Evolutionary conservation across 306 rosid species (phyloP).

Genomic region (Acacia confusa): DNA sequence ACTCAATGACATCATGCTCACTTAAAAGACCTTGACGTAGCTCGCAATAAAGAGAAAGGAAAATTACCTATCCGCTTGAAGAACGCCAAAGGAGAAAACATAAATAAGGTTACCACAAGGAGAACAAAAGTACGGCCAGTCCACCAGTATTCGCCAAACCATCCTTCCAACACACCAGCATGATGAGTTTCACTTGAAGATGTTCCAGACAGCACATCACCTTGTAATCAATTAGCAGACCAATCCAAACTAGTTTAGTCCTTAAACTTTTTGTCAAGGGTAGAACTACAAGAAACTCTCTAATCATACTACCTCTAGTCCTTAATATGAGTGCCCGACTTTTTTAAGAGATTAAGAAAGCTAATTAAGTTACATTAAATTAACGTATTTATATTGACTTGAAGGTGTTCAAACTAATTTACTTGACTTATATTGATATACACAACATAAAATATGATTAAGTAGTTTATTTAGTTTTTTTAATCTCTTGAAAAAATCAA

Average conservation of each 20-base stretch:
- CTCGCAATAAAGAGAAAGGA: neutral
- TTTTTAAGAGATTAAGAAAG: too few relatives aligned
- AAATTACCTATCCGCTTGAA: conserved; percentile 60
- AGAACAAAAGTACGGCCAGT: conserved; percentile 57
- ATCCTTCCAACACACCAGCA: conserved; percentile 68
- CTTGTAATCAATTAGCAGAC: conserved; percentile 35
- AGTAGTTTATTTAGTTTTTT: too few relatives aligned
- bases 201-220: conserved; percentile 76
- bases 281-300: neutral
- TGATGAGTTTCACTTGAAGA: conserved; percentile 62
- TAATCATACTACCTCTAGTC: neutral
- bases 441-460: too few relatives aligned
- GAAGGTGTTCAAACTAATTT: too few relatives aligned
- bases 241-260: neutral
- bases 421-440: too few relatives aligned
- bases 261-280: neutral
- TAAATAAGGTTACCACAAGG: conserved; percentile 48
- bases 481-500: too few relatives aligned
- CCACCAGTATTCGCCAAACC: conserved; percentile 76
- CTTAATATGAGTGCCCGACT: too few relatives aligned
- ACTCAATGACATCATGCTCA: neutral
- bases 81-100: conserved; percentile 64
- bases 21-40: neutral
- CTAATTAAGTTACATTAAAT: too few relatives aligned
- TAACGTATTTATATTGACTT: too few relatives aligned